Percentiles rank a stretch among this genome's conserved stretches.
Evolutionary conservation across 192 early-diverging fungal species (phyloP).

Genomic region (Backusella australiensis): DNA sequence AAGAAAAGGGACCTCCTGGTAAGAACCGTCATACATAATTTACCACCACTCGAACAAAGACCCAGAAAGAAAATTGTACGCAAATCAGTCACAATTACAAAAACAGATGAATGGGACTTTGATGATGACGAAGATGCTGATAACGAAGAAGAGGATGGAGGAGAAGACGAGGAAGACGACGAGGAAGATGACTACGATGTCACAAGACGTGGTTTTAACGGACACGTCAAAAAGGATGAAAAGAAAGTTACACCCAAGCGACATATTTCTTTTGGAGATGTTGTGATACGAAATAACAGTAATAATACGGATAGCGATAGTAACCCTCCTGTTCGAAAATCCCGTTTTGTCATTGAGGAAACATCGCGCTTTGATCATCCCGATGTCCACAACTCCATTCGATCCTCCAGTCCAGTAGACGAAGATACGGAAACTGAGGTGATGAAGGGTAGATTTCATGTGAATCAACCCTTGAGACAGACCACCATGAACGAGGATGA

Average conservation of each 20-base stretch:
- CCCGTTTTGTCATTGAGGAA: constrained; percentile 39
- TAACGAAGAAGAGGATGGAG: background rate
- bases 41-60: constrained; percentile 69
- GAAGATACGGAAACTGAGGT: constrained; percentile 34
- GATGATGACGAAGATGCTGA: constrained; percentile 38
- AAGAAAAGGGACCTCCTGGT: constrained; percentile 69
- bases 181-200: background rate
- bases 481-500: background rate
- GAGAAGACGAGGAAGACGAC: background rate
- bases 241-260: constrained; percentile 18
- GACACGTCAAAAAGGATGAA: background rate
- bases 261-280: constrained; percentile 47
- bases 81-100: constrained; percentile 40
- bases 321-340: constrained; percentile 20
- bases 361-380: background rate
- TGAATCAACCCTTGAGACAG: constrained; percentile 34
- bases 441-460: constrained; percentile 76
- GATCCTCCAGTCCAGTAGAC: constrained; percentile 17
- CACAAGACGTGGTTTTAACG: background rate
- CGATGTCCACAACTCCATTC: background rate
- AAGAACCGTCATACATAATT: constrained; percentile 47
- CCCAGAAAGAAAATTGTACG: constrained; percentile 57
- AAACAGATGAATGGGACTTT: constrained; percentile 73
- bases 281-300: constrained; percentile 32
- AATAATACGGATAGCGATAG: constrained; percentile 7